A percentile compares a stretch with the other conserved stretches of the same genome.
Evolutionary conservation across 1,284 basidiomycete genomes (phyloP).

Genomic region (Volvariella volvacea): DNA sequence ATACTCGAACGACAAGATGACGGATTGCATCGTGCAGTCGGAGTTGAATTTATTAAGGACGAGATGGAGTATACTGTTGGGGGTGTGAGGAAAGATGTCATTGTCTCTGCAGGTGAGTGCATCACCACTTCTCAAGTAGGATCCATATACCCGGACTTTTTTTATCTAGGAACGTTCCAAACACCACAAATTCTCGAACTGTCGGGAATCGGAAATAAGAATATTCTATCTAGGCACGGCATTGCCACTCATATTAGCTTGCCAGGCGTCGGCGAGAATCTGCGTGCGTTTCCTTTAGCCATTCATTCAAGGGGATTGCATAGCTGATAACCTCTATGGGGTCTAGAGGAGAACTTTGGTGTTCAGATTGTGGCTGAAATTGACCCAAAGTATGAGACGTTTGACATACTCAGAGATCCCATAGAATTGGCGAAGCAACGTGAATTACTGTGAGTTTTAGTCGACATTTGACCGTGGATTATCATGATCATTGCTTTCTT

Average conservation of each 20-base stretch:
- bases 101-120: conserved; percentile 29
- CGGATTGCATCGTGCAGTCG: conserved; percentile 10
- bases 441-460: no score
- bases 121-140: no score
- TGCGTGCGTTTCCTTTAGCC: conserved; percentile 11
- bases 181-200: conserved; percentile 27
- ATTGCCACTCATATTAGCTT: conserved; percentile 18
- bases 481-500: no score
- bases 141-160: neutral
- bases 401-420: no score
- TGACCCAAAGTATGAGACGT: no score
- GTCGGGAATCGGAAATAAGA: conserved; percentile 24
- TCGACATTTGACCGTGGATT: no score
- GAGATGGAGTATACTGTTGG: conserved; percentile 15
- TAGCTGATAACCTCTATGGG: no score
- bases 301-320: no score
- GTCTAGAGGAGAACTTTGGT: no score
- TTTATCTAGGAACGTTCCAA: conserved; percentile 17
- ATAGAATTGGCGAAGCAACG: no score
- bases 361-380: no score
- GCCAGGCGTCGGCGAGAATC: conserved; percentile 24
- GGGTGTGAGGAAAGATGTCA: conserved; percentile 27
- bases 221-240: conserved; percentile 12
- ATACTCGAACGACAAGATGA: no score
- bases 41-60: conserved; percentile 15